Conservation (phyloP, 352 stramenopile species). For the Pythium oligandrum region DNA sequence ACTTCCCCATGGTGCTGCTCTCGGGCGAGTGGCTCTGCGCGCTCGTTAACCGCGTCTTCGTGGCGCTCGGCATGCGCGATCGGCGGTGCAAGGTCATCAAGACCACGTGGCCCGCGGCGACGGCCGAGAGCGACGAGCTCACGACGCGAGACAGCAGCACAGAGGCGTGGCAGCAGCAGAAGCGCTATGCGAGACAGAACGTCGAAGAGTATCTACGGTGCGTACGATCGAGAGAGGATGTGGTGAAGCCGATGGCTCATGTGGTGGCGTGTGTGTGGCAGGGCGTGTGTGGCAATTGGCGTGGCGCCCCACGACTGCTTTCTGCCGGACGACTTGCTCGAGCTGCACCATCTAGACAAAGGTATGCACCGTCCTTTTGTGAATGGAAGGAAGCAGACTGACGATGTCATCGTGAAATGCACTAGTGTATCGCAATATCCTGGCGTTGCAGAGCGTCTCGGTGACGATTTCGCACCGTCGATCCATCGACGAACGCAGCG, state of each 20-base stretch:
- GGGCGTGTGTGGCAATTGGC: conserved; percentile 62
- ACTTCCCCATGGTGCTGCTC: conserved; percentile 48
- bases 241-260: conserved; percentile 3
- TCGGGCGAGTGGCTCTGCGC: conserved; percentile 62
- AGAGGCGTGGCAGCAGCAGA: conserved; percentile 23
- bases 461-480: conserved; percentile 71
- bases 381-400: not conserved
- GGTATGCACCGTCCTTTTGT: conserved; percentile 24
- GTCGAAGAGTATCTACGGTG: conserved; percentile 67
- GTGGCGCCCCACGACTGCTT: conserved; percentile 61
- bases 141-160: conserved; percentile 14
- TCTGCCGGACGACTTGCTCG: conserved; percentile 64
- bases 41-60: conserved; percentile 69
- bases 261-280: conserved; percentile 12
- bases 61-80: conserved; percentile 73
- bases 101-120: conserved; percentile 19
- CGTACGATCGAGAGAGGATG: conserved; percentile 5
- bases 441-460: conserved; percentile 64
- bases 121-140: not conserved
- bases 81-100: conserved; percentile 14
- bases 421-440: conserved; percentile 76
- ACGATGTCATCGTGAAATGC: not conserved
- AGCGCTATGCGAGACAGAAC: conserved; percentile 31
- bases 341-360: conserved; percentile 55
- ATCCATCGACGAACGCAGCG: conserved; percentile 78